These are phyloP conservation scores for Candida frijolesensis DNA, from an alignment of 1,139 yeast genomes.

Conservation along the genomic window DNA sequence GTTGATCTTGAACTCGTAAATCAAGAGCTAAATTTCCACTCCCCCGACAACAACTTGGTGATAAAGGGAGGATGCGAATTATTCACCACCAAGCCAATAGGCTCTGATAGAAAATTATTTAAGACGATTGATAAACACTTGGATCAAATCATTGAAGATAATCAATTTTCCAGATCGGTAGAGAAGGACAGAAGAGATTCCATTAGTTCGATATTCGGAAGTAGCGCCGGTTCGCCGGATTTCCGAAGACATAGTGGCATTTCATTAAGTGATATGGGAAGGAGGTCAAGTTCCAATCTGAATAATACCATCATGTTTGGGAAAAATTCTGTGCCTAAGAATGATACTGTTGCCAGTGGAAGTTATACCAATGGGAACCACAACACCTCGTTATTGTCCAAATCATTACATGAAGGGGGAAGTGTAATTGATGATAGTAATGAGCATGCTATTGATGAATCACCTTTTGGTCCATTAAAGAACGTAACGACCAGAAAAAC, in stretches of 20 bases:
- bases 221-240: constrained; percentile 37
- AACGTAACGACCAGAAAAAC: constrained; percentile 82
- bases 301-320: constrained; percentile 9
- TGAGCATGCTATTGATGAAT: constrained; percentile 42
- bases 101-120: constrained; percentile 84
- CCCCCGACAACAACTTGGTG: constrained; percentile 80
- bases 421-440: constrained; percentile 24
- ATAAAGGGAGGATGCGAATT: constrained; percentile 87
- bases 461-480: constrained; percentile 94
- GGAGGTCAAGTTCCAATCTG: constrained; percentile 25
- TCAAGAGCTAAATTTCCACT: constrained; percentile 83
- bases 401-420: constrained; percentile 24
- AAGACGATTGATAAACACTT: constrained; percentile 84
- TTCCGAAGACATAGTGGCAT: constrained; percentile 24
- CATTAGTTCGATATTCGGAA: constrained; percentile 36
- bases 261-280: constrained; percentile 25
- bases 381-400: constrained; percentile 17
- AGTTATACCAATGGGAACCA: constrained; percentile 1
- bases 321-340: constrained; percentile 10
- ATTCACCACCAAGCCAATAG: constrained; percentile 91
- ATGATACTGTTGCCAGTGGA: constrained; percentile 1
- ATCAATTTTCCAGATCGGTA: constrained; percentile 43
- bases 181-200: constrained; percentile 46
- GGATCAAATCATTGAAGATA: constrained; percentile 64
- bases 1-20: constrained; percentile 88